Conservation (phyloP, 2,329 filamentous ascomycete genomes). For the Beauveria scarabaeidicola region DNA sequence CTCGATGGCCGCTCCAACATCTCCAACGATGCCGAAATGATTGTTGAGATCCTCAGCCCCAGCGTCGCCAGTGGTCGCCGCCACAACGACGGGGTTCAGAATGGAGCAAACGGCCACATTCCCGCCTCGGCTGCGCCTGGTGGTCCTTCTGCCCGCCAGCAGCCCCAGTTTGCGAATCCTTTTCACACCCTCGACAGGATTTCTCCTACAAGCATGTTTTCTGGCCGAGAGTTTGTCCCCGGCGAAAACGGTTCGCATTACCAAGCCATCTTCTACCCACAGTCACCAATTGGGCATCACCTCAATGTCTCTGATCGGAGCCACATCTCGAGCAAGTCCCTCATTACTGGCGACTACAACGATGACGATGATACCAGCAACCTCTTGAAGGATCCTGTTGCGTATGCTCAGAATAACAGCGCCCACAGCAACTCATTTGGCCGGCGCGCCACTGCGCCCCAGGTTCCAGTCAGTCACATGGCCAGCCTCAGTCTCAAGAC, state of each 20-base stretch:
- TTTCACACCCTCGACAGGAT: conserved; percentile 56
- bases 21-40: conserved; percentile 41
- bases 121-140: conserved; percentile 32
- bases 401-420: conserved; percentile 55
- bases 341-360: conserved; percentile 59
- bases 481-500: conserved; percentile 64
- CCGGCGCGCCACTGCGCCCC: conserved; percentile 63
- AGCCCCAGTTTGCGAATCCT: conserved; percentile 48
- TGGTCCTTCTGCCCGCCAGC: conserved; percentile 33
- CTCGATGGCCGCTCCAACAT: conserved; percentile 47
- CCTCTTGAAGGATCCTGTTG: conserved; percentile 63
- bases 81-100: conserved; percentile 14
- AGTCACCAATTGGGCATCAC: conserved; percentile 64
- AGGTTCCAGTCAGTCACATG: conserved; percentile 62
- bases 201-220: conserved; percentile 47
- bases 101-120: conserved; percentile 18
- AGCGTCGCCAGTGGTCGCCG: conserved; percentile 26
- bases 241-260: conserved; percentile 46
- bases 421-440: conserved; percentile 22
- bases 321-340: conserved; percentile 57
- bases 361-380: conserved; percentile 63
- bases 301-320: conserved; percentile 44
- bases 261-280: conserved; percentile 61
- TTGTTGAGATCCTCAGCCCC: conserved; percentile 48
- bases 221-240: conserved; percentile 46